Conservation (phyloP, 1,284 basidiomycete genomes). For the Apiotrichum porosum region DNA sequence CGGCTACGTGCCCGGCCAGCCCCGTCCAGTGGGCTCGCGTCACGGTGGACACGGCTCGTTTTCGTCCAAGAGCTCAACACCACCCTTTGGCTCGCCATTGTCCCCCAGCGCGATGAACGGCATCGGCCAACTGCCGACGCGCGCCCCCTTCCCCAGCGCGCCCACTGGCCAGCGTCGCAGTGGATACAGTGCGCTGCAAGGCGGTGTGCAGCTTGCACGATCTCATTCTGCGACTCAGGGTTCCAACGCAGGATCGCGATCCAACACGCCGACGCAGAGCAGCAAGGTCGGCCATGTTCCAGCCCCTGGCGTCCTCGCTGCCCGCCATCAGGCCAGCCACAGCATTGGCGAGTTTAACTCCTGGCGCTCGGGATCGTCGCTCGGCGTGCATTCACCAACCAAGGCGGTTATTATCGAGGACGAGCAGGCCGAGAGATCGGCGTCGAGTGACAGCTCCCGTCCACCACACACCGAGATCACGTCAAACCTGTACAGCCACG, state of each 20-base stretch:
- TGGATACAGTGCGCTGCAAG: neutral
- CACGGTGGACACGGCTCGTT: neutral
- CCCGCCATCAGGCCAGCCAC: conserved; percentile 10
- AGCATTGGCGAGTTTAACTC: conserved; percentile 2
- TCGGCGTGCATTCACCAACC: neutral
- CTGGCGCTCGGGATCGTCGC: conserved; percentile 1
- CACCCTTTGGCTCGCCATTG: neutral
- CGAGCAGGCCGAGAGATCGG: too few relatives aligned
- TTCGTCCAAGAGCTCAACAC: conserved; percentile 6
- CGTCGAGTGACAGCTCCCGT: too few relatives aligned
- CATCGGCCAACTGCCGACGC: too few relatives aligned
- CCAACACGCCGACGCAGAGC: conserved; percentile 1
- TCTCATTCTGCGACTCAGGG: conserved; percentile 1
- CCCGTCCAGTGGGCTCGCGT: conserved; percentile 33
- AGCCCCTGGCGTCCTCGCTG: conserved; percentile 4
- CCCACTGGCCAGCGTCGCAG: too few relatives aligned
- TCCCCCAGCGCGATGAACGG: neutral
- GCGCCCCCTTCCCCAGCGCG: too few relatives aligned
- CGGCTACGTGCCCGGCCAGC: conserved; percentile 41
- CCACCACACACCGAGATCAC: too few relatives aligned
- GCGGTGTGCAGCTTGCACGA: conserved; percentile 3
- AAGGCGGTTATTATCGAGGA: neutral
- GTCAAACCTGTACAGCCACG: too few relatives aligned
- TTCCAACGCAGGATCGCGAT: neutral
- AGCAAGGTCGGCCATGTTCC: conserved; percentile 4